These are phyloP conservation scores for Fusarium austroafricanum DNA, from an alignment of 2,329 filamentous ascomycete genomes.

Conservation along the genomic window DNA sequence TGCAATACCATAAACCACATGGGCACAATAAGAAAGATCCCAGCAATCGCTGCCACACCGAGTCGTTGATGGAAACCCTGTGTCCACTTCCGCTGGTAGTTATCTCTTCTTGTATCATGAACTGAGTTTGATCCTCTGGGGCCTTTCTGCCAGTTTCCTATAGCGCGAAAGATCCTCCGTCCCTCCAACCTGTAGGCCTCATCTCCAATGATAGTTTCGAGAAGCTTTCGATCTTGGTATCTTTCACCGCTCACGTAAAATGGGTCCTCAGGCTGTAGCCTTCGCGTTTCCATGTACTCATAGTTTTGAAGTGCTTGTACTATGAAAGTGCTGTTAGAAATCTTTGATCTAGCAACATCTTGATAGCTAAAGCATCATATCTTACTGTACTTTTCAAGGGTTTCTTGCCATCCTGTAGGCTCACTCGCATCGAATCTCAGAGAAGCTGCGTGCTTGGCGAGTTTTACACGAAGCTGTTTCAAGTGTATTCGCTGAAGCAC, in stretches of 20 bases:
- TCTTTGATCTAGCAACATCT: accelerated
- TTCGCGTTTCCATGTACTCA: neutral
- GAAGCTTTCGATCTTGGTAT: neutral
- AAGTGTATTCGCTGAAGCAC: neutral
- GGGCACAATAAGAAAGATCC: neutral
- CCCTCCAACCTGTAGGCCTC: neutral
- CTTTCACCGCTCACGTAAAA: slow-evolving; percentile 1
- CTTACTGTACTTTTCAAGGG: neutral
- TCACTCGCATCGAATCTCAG: neutral
- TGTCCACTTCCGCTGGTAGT: neutral
- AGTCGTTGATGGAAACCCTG: neutral
- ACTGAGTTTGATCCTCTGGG: neutral
- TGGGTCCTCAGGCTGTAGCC: neutral
- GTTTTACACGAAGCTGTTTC: neutral
- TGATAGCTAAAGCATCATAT: accelerated
- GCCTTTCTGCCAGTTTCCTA: neutral
- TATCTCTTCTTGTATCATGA: neutral
- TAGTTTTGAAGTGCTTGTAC: neutral
- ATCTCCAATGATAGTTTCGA: neutral
- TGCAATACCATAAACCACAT: slow-evolving; percentile 17
- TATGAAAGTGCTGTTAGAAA: neutral
- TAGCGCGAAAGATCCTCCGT: neutral
- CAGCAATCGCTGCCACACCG: accelerated
- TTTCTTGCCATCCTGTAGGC: neutral
- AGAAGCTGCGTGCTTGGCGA: neutral